phyloP scores from a whole-genome alignment of 495 filamentous ascomycete genomes.

The Aspergillus bertholletiae region DNA sequence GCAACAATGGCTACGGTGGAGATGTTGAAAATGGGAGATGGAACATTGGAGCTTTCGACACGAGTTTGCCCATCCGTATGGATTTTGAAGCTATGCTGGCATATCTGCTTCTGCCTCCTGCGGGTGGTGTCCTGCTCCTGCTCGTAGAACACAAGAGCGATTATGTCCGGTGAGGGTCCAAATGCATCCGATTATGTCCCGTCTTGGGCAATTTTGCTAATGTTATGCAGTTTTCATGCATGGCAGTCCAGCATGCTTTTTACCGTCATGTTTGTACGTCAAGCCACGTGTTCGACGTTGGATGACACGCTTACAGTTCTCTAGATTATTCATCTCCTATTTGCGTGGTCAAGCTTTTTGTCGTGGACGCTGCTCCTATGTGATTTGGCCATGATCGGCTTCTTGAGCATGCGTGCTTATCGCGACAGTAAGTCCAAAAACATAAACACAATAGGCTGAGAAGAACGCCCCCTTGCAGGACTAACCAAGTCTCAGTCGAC shows the following conservation, averaged over 20 bases:
- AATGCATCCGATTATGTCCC: neutral
- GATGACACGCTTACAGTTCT: conserved; percentile 9
- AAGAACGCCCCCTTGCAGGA: too few species aligned
- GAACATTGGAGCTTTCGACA: conserved; percentile 72
- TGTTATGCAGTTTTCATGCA: conserved; percentile 73
- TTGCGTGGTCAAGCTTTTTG: conserved; percentile 78
- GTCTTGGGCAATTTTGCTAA: conserved; percentile 4
- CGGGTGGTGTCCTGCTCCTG: conserved; percentile 79
- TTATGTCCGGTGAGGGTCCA: conserved; percentile 74
- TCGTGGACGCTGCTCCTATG: conserved; percentile 77
- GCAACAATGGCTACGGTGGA: conserved; percentile 32
- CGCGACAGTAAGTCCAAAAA: conserved; percentile 66
- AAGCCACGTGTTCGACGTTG: neutral
- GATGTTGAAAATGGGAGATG: conserved; percentile 55
- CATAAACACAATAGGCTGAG: neutral
- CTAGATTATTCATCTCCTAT: conserved; percentile 72
- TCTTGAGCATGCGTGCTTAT: conserved; percentile 76
- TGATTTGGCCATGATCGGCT: conserved; percentile 74
- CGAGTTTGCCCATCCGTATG: conserved; percentile 74
- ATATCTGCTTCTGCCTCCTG: conserved; percentile 82
- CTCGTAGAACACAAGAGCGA: conserved; percentile 91
- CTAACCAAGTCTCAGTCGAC: conserved; percentile 51
- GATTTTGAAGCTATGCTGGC: conserved; percentile 89
- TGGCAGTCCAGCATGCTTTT: conserved; percentile 93
- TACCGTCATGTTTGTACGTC: conserved; percentile 70